Evolutionary conservation across 148 eudicot species (phyloP), one percentile per base, ranked within the genome.

Genomic region (Bassia scoparia): DNA sequence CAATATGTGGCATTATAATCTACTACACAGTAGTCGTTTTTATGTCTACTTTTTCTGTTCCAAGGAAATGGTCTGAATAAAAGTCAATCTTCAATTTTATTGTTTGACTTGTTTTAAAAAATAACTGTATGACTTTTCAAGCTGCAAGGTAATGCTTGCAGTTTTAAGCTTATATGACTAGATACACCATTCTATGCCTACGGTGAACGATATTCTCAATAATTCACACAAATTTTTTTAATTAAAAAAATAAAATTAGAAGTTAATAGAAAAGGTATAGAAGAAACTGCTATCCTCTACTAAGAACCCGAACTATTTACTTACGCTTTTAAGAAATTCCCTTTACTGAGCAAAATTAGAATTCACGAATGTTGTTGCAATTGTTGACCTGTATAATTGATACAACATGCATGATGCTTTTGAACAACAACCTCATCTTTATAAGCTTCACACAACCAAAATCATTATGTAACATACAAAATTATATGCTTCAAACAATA

Each of bases 281-380:
- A 29, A 24, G 27, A 4, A 5, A 23, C 16, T 17, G 38, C 1
- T 37, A 27, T 62, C 35, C 10, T 21, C 38, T 13, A 16, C 20
- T 50, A 27, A 29, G 53, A 44, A 29, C 12, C 11, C 54, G 31
- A 38, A 46, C 15, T 7, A 30, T 48, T 70, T 38, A 68, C 97
- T 81, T 91, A 94, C 98, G 78, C 90, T 92, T 80, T 89, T 89
- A 30, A 91, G 93, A 79, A 95, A 95, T 83, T 95, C 98, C 73
- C 89, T 89, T 86, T 95, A 97, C 31, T 89, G 89, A 68, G 86
- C 93, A 86, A 88, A 89, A 77, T 85, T 95, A 56, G 88, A 89
- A 78, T n/a, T 89, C 98, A 69, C 98, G 91, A 66, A 87, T 81
- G 93, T 91, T 61, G 91, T 89, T 61, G 92, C 98, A 87, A 91